phyloP scores from a whole-genome alignment of 768 basidiomycete species.

The Exidia glandulosa region DNA sequence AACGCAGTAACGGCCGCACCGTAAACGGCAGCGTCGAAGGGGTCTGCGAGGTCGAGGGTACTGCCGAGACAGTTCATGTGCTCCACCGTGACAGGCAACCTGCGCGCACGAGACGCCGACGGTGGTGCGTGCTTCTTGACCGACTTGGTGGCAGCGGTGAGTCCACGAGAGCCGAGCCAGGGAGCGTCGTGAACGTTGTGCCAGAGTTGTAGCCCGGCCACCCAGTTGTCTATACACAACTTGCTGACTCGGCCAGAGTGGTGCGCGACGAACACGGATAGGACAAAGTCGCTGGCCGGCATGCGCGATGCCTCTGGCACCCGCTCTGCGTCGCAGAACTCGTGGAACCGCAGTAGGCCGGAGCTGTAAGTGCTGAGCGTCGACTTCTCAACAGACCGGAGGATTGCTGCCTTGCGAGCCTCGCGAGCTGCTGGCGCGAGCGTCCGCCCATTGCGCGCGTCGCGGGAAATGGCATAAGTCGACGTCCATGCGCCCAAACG shows the following conservation, averaged over 20 bases:
- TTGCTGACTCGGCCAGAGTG: constrained; percentile 4
- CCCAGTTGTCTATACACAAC: constrained; percentile 21
- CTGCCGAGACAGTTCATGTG: constrained; percentile 16
- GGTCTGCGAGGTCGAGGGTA: constrained; percentile 12
- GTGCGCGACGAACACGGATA: constrained; percentile 18
- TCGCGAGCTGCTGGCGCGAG: neutral
- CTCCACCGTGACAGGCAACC: constrained; percentile 8
- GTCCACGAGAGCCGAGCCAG: constrained; percentile 22
- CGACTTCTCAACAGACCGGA: neutral
- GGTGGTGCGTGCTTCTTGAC: neutral
- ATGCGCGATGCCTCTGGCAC: constrained; percentile 21
- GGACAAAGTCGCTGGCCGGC: constrained; percentile 18
- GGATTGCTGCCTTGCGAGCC: neutral
- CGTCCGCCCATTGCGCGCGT: neutral
- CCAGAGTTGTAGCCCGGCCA: constrained; percentile 26
- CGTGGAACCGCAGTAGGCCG: constrained; percentile 22
- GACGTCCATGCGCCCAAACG: neutral
- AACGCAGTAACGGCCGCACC: constrained; percentile 5
- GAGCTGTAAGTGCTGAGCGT: constrained; percentile 16
- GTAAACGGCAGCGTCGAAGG: constrained; percentile 4
- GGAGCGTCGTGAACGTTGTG: constrained; percentile 23
- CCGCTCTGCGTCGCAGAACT: constrained; percentile 25
- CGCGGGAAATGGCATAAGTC: neutral
- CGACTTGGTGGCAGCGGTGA: constrained; percentile 3
- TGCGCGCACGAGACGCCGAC: neutral